Evolutionary conservation across 2,329 filamentous ascomycete genomes (phyloP).

Genomic region (Colletotrichum cereale): DNA sequence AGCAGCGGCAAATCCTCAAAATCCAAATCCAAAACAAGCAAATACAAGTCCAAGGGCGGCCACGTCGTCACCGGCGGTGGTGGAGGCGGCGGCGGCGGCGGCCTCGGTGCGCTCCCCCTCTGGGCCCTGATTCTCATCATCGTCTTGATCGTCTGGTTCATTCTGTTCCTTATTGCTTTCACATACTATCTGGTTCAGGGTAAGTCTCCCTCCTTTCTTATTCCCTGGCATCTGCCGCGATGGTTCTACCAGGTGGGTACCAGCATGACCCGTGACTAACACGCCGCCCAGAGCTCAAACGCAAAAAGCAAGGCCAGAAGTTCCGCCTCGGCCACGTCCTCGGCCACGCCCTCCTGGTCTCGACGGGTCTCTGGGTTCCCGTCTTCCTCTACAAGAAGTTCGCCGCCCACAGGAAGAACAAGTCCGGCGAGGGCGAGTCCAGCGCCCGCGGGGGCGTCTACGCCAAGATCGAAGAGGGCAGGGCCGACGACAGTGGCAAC

Average conservation of each 20-base stretch:
- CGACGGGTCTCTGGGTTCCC: constrained; percentile 42
- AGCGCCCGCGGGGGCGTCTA: constrained; percentile 23
- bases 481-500: constrained; percentile 8
- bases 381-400: constrained; percentile 46
- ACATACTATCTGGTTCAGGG: constrained; percentile 18
- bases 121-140: constrained; percentile 41
- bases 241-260: background rate
- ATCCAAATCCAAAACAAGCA: constrained; percentile 20
- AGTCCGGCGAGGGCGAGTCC: constrained; percentile 1
- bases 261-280: background rate
- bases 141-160: constrained; percentile 32
- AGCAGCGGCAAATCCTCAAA: constrained; percentile 6
- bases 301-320: constrained; percentile 38
- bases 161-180: constrained; percentile 30
- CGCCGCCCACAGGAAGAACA: constrained; percentile 10
- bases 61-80: constrained; percentile 14
- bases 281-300: constrained; percentile 28
- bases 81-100: constrained; percentile 8
- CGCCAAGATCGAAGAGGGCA: constrained; percentile 40
- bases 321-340: constrained; percentile 37
- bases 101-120: constrained; percentile 27
- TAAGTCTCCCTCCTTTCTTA: background rate
- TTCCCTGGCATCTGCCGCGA: background rate
- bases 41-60: constrained; percentile 30
- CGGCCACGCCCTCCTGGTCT: constrained; percentile 33